These are phyloP conservation scores for Calvatia gigantea DNA, from an alignment of 768 basidiomycete species.

Conservation along the genomic window DNA sequence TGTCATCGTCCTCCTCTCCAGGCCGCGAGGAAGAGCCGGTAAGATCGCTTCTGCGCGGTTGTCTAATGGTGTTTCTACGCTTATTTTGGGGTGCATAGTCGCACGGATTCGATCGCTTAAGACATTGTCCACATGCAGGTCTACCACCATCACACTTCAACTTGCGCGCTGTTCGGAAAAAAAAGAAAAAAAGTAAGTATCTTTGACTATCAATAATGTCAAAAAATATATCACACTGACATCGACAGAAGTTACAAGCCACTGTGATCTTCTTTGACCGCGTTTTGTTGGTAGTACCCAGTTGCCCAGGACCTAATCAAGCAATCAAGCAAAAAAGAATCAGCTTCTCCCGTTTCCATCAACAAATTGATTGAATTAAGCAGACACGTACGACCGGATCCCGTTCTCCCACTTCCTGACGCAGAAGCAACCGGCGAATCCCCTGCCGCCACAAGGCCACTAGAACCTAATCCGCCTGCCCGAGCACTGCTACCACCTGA, in stretches of 20 bases:
- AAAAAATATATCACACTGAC: conserved; percentile 45
- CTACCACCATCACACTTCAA: conserved; percentile 86
- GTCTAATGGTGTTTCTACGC: conserved; percentile 57
- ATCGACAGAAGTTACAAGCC: conserved; percentile 89
- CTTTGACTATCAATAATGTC: not conserved
- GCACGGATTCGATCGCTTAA: conserved; percentile 73
- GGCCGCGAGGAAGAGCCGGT: conserved; percentile 18
- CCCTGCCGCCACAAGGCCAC: conserved; percentile 8
- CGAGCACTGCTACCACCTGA: conserved; percentile 5
- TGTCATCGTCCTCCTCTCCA: conserved; percentile 65
- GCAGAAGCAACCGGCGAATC: conserved; percentile 11
- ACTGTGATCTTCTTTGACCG: conserved; percentile 85
- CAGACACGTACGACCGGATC: conserved; percentile 7
- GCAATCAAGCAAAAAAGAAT: not conserved
- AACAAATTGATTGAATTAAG: not conserved
- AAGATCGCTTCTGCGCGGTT: conserved; percentile 22
- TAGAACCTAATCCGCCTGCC: conserved; percentile 5
- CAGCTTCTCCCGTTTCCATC: conserved; percentile 9
- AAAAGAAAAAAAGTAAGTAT: not conserved
- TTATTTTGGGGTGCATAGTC: conserved; percentile 80
- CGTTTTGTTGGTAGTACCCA: conserved; percentile 46
- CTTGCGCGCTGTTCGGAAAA: conserved; percentile 61
- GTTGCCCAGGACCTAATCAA: conserved; percentile 6
- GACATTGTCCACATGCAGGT: conserved; percentile 79
- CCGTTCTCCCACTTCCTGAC: conserved; percentile 9